These are phyloP conservation scores for Priceomyces carsonii DNA, from an alignment of 805 yeast genomes.

Conservation along the genomic window DNA sequence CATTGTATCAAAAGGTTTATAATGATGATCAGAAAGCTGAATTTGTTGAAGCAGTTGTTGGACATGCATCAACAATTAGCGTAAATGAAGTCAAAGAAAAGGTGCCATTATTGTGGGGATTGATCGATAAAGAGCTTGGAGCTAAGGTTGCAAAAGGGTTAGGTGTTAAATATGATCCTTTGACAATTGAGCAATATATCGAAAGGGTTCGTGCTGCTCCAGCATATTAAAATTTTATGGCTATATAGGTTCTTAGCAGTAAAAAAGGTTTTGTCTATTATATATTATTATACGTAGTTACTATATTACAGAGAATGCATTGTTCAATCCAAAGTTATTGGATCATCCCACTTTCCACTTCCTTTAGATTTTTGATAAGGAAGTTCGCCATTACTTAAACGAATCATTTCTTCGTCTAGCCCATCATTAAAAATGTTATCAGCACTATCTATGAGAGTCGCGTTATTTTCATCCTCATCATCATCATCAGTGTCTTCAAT, in stretches of 20 bases:
- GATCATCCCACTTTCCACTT: conserved; percentile 41
- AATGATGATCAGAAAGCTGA: conserved; percentile 28
- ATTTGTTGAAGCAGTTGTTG: conserved; percentile 38
- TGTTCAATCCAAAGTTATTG: conserved; percentile 35
- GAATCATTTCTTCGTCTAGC: conserved; percentile 27
- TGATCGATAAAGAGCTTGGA: conserved; percentile 42
- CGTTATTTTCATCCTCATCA: conserved; percentile 1
- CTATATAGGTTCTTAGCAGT: neutral
- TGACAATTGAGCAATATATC: conserved; percentile 34
- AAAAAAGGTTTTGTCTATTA: neutral
- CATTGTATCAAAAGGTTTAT: conserved; percentile 40
- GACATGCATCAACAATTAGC: conserved; percentile 36
- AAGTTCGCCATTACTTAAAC: conserved; percentile 10
- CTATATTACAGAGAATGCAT: too few species aligned
- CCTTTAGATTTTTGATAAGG: conserved; percentile 14
- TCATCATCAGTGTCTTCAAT: conserved; percentile 24
- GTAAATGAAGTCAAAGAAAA: conserved; percentile 31
- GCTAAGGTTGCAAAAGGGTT: conserved; percentile 41
- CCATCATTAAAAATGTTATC: conserved; percentile 30
- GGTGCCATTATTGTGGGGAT: conserved; percentile 44
- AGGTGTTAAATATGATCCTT: conserved; percentile 34
- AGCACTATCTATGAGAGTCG: conserved; percentile 7
- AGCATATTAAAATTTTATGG: conserved; percentile 9
- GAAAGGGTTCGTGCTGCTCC: conserved; percentile 22
- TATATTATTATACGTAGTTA: neutral